Conservation (phyloP, 179 eudicot genomes). For the Carnegiea gigantea region DNA sequence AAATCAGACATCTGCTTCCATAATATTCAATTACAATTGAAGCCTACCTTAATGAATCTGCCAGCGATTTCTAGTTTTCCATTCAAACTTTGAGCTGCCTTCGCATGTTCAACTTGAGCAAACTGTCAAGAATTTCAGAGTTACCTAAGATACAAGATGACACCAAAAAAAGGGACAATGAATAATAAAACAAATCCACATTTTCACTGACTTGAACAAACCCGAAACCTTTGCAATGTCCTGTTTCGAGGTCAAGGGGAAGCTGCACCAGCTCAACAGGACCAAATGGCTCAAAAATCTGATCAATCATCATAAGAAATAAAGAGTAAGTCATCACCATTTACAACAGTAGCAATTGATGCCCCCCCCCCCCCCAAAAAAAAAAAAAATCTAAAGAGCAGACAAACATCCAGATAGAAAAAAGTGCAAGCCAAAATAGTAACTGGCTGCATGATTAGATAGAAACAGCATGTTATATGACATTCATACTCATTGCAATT, state of each 20-base stretch:
- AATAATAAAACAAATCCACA: not conserved
- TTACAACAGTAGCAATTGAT: not conserved
- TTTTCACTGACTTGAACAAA: conserved; percentile 74
- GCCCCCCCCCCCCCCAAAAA: too few species aligned
- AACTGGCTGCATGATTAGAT: not conserved
- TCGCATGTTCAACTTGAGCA: conserved; percentile 86
- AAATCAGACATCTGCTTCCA: conserved; percentile 4
- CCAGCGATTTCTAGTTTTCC: conserved; percentile 95
- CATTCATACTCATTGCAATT: not conserved
- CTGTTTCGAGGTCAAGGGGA: conserved; percentile 73
- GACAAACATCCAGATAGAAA: too few species aligned
- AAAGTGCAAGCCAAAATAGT: not conserved
- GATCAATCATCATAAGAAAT: conserved; percentile 24
- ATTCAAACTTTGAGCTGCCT: conserved; percentile 75
- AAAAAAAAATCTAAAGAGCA: not conserved
- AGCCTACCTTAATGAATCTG: conserved; percentile 70
- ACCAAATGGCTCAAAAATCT: conserved; percentile 96
- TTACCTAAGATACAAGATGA: conserved; percentile 4
- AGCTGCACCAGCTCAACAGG: conserved; percentile 93
- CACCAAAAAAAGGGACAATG: not conserved
- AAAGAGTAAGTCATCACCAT: not conserved
- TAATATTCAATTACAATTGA: not conserved
- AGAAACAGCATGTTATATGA: not conserved
- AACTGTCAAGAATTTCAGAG: conserved; percentile 46
- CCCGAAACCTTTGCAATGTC: conserved; percentile 92